Conservation (phyloP, 2,329 filamentous ascomycete species). For the Graphilbum sp. region DNA sequence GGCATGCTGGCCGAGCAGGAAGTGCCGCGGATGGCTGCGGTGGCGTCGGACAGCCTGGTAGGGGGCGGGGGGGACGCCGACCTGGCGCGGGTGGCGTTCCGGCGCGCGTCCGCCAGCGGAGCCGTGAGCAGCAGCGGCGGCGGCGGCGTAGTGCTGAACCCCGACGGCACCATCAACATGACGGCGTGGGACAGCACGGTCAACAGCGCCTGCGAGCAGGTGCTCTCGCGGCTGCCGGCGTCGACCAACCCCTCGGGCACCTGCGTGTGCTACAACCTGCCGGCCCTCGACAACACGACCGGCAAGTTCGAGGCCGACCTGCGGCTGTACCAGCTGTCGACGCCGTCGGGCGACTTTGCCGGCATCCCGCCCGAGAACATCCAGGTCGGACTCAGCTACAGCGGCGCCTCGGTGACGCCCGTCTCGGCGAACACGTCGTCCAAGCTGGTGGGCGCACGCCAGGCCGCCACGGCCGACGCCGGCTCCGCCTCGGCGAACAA, state of each 20-base stretch:
- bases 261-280: constrained; percentile 70
- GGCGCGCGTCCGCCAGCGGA: too few relatives aligned
- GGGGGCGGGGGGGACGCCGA: constrained; percentile 1
- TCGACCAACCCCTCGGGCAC: constrained; percentile 61
- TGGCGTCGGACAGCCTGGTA: constrained; percentile 7
- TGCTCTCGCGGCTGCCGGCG: constrained; percentile 36
- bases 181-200: constrained; percentile 40
- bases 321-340: constrained; percentile 53
- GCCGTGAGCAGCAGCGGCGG: too few relatives aligned
- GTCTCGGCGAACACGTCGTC: constrained; percentile 16
- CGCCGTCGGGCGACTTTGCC: constrained; percentile 35
- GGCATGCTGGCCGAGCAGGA: constrained; percentile 10
- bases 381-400: constrained; percentile 36
- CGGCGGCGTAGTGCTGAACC: constrained; percentile 20
- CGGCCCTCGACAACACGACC: constrained; percentile 47
- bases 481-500: too few relatives aligned
- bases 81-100: constrained; percentile 3
- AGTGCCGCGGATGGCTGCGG: constrained; percentile 16
- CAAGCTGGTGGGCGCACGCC: constrained; percentile 11
- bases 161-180: constrained; percentile 32
- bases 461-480: constrained; percentile 3
- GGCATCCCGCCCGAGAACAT: constrained; percentile 35
- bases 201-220: constrained; percentile 38
- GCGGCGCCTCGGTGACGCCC: constrained; percentile 33
- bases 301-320: constrained; percentile 66